Evolutionary conservation across 2,329 filamentous ascomycete species (phyloP), one percentile per base, ranked within the genome.

Genomic region (Colletotrichum limetticola): DNA sequence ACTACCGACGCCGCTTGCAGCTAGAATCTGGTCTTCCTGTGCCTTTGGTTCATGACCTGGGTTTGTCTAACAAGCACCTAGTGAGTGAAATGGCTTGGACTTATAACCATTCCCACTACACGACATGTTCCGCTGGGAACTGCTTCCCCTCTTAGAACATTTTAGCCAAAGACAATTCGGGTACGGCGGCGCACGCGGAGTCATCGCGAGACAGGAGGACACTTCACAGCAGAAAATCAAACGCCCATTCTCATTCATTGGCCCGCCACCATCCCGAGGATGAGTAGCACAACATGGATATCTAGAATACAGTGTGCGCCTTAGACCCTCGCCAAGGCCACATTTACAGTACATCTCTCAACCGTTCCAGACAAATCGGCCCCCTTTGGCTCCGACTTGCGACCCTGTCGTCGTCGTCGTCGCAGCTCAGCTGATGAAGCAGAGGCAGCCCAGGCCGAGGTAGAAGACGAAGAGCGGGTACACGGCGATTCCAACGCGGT

Each of bases 401-500:
- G 14, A 35, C 55, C 28, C 55, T 8, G 28, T 30, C 28, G 28
- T 30, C 28, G 8, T 59, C 19, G 35, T 42, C 42, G 42, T 49
- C 42, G 26, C 32, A 35, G 3, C 55, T 81, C 90, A 98, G 85
- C 95, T 98, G 82, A 99, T 98, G 83, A 98, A 98, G 88, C 97
- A 99, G 74, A 99, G 89, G 82, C 95, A 98, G 66, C 95, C 96
- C 77, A 99, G 87, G 42, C 94, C 94, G 71, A 98, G 86, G 83
- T 99, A 99, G 84, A 98, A 99, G 61, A 98, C 93, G 80, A 98
- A 93, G 66, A 99, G 86, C 69, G 97, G 97, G 81, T 97, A 99
- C 26, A 99, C 95, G 22, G 97, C 97, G 79, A 99, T 92, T 28
- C 92, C 94, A 60, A 98, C 95, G 62, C 97, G 89, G 84, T 98